These are phyloP conservation scores for Aphanocladium album DNA, from an alignment of 2,329 filamentous ascomycete species.

Conservation along the genomic window DNA sequence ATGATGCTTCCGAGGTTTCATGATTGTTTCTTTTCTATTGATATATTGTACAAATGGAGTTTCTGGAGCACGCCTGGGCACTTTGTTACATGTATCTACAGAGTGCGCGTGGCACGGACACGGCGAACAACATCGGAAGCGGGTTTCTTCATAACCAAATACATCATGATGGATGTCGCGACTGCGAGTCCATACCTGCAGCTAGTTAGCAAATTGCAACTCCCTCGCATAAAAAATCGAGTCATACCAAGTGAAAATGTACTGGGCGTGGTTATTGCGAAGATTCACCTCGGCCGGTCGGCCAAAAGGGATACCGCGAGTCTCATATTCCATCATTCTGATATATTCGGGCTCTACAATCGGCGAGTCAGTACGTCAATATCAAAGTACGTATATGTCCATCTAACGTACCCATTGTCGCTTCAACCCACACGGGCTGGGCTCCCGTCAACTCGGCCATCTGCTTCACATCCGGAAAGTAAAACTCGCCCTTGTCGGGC, in stretches of 20 bases:
- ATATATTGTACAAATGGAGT: conserved; percentile 20
- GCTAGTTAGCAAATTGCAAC: neutral
- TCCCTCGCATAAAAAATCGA: neutral
- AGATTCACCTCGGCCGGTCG: conserved; percentile 84
- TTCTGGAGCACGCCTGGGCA: conserved; percentile 2
- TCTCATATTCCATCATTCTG: conserved; percentile 67
- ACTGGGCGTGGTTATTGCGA: conserved; percentile 94
- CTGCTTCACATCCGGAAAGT: conserved; percentile 88
- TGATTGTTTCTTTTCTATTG: conserved; percentile 18
- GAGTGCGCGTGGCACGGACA: conserved; percentile 52
- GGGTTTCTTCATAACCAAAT: conserved; percentile 89
- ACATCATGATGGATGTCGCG: conserved; percentile 92
- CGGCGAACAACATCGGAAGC: conserved; percentile 66
- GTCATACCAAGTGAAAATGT: conserved; percentile 95
- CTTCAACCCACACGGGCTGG: conserved; percentile 90
- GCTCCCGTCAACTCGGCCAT: conserved; percentile 82
- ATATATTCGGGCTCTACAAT: conserved; percentile 69
- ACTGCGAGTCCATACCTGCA: conserved; percentile 76
- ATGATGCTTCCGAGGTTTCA: conserved; percentile 30
- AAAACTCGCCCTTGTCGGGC: conserved; percentile 79
- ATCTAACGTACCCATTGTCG: conserved; percentile 73
- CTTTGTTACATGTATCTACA: conserved; percentile 22
- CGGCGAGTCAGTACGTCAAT: conserved; percentile 12
- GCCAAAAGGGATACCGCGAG: conserved; percentile 83
- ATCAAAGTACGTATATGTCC: neutral